These are phyloP conservation scores for Sicyos edulis DNA, from an alignment of 306 rosid species.

Conservation along the genomic window DNA sequence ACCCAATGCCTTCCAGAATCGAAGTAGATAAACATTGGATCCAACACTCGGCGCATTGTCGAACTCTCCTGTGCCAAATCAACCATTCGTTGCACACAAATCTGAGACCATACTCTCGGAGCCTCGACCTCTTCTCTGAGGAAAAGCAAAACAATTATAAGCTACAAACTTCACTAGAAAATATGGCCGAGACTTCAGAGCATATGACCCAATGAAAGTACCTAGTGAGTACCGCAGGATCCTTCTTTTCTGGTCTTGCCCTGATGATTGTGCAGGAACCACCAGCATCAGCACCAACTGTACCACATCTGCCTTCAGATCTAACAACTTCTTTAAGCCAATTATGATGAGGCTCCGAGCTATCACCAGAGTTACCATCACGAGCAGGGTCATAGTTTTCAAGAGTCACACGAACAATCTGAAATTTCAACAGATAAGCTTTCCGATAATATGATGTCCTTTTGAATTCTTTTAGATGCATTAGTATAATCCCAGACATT, in stretches of 20 bases:
- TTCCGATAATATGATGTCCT: neutral
- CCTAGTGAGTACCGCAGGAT: conserved; percentile 67
- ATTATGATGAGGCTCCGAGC: conserved; percentile 65
- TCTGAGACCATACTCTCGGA: conserved; percentile 85
- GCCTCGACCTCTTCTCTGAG: conserved; percentile 78
- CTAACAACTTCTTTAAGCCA: conserved; percentile 95
- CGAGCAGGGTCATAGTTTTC: conserved; percentile 56
- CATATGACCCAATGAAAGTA: conserved; percentile 19
- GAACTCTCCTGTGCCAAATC: conserved; percentile 73
- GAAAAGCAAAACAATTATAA: conserved; percentile 17
- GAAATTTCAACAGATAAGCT: neutral
- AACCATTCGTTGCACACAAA: conserved; percentile 82
- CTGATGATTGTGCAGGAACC: conserved; percentile 42
- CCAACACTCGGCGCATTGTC: conserved; percentile 80
- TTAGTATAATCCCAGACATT: conserved; percentile 6
- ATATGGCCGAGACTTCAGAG: neutral
- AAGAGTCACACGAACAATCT: conserved; percentile 70
- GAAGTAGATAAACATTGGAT: conserved; percentile 81
- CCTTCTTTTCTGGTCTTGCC: conserved; percentile 69
- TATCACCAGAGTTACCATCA: conserved; percentile 38
- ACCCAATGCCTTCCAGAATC: conserved; percentile 76
- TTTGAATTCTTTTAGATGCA: neutral
- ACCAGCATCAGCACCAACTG: conserved; percentile 40
- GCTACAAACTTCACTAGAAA: neutral
- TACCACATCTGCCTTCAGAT: conserved; percentile 62